Base-by-base conservation (phyloP, 345 rosid genomes). In the Lumnitzera littorea region DNA sequence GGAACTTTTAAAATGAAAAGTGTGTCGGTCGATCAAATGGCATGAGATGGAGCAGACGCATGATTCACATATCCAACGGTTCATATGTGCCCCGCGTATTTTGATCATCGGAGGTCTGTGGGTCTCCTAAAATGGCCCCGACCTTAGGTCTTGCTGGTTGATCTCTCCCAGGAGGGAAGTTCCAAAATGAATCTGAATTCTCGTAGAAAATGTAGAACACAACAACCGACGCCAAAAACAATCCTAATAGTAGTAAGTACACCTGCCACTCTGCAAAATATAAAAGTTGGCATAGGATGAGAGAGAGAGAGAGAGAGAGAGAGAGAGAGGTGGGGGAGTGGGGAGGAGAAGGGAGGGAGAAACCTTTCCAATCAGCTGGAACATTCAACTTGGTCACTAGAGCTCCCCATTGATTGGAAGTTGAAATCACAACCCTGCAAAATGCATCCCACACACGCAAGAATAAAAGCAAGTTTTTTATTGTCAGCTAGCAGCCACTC, bases 291-390 rank as follows among this genome's bases (percentile, higher is more conserved):
- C 56, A 56, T 36, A 54, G 25, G 36, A 36, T 1, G 17, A 15
- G 3, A 20, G 20, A 20, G 20, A 20, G 20, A 20, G 20, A 20
- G 1, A 20, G 15, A 15, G 4, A 25, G 46, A 7, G 23, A 7
- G 48, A 2, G 31, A 0, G 24, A 1, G 36, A 15, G 13, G 29
- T 3, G 15, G 0, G 58, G 3, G 20, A 5, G 13, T 0, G 49
- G 57, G 53, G 7, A 51, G 15, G 62, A 24, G 15, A 61, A 24
- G 70, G 53, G 68, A 56, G 72, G 50, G 61, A 72, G 46, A 54
- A 43, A 87, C 97, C 96, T 85, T 89, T 89, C 97, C 96, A 92
- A 70, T 92, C 97, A 51, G 90, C 89, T 43, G 97, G 96, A 60
- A 87, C 97, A 67, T 55, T 85, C 69, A 89, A 76, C 80, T 83